Conservation (phyloP, 805 yeast species). For the Ascoidea asiatica region DNA sequence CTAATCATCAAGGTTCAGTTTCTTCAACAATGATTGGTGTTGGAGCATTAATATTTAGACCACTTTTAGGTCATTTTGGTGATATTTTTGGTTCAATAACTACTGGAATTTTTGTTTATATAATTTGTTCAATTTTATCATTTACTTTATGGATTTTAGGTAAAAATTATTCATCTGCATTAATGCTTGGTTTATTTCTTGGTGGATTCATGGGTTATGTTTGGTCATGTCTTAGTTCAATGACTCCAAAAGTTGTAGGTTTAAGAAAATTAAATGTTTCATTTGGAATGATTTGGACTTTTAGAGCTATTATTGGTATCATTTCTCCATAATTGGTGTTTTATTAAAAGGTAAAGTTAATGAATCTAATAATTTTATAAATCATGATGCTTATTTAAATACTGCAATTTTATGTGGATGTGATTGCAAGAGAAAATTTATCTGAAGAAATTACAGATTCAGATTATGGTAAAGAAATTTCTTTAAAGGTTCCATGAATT, state of each 20-base stretch:
- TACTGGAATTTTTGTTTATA: slow-evolving; percentile 23
- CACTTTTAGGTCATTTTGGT: slow-evolving; percentile 34
- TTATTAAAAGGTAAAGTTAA: slow-evolving; percentile 22
- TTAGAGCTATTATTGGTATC: slow-evolving; percentile 33
- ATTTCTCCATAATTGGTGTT: slow-evolving; percentile 46
- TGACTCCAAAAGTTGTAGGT: slow-evolving; percentile 40
- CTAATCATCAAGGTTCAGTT: slow-evolving; percentile 29
- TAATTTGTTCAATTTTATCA: slow-evolving; percentile 25
- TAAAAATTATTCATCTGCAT: slow-evolving; percentile 39
- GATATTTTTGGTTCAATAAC: slow-evolving; percentile 42
- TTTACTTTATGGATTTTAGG: slow-evolving; percentile 47
- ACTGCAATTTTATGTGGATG: slow-evolving; percentile 48
- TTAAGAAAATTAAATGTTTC: slow-evolving; percentile 34
- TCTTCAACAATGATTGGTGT: slow-evolving; percentile 51
- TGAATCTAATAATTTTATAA: not conserved
- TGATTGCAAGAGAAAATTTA: slow-evolving; percentile 33
- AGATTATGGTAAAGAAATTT: slow-evolving; percentile 15
- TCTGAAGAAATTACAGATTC: slow-evolving; percentile 15
- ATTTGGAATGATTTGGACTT: slow-evolving; percentile 38
- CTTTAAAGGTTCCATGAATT: slow-evolving; percentile 4
- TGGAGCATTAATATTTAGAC: slow-evolving; percentile 44
- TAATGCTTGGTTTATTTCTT: slow-evolving; percentile 34
- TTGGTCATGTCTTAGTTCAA: slow-evolving; percentile 41
- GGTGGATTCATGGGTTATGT: slow-evolving; percentile 52
- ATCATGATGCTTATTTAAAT: slow-evolving; percentile 19